Conservation (phyloP, 345 rosid genomes). For the Linum tenue region DNA sequence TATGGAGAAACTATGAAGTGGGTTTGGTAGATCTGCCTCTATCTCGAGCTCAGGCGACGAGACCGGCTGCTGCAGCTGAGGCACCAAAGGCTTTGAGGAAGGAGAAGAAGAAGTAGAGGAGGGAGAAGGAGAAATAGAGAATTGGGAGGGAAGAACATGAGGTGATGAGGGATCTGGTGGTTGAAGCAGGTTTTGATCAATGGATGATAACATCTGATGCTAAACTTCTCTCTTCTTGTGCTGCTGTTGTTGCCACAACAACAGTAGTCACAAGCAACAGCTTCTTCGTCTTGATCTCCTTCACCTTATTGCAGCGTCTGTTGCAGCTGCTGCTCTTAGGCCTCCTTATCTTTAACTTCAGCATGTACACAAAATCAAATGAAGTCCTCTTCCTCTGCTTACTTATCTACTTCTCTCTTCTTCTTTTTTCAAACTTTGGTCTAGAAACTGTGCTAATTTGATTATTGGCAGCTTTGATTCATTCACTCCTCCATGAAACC, state of each 20-base stretch:
- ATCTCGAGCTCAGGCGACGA: too few species aligned
- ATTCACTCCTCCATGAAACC: slow-evolving; percentile 11
- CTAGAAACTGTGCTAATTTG: background rate
- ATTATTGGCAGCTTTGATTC: background rate
- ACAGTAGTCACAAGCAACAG: slow-evolving; percentile 52
- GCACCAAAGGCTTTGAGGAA: background rate
- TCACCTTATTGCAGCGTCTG: slow-evolving; percentile 7
- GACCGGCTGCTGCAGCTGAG: too few species aligned
- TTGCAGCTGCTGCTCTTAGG: slow-evolving; percentile 27
- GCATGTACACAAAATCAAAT: slow-evolving; percentile 32
- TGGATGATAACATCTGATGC: slow-evolving; percentile 85
- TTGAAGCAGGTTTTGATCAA: slow-evolving; percentile 42
- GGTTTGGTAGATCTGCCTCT: slow-evolving; percentile 12
- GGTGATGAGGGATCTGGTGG: slow-evolving; percentile 46
- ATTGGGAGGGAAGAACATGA: slow-evolving; percentile 27
- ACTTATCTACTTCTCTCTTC: background rate
- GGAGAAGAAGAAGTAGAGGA: background rate
- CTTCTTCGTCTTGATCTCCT: slow-evolving; percentile 7
- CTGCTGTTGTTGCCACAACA: slow-evolving; percentile 21
- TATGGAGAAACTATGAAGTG: slow-evolving; percentile 63
- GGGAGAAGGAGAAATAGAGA: slow-evolving; percentile 2
- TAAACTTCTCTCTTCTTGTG: slow-evolving; percentile 54
- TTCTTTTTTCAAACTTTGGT: slow-evolving; percentile 14
- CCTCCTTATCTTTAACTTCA: slow-evolving; percentile 39
- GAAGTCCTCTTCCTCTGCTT: slow-evolving; percentile 1